A percentile compares a stretch with the other conserved stretches of the same genome.
Conservation (phyloP, 176 grass and related monocot genomes). For the Pontederia crassipes region DNA sequence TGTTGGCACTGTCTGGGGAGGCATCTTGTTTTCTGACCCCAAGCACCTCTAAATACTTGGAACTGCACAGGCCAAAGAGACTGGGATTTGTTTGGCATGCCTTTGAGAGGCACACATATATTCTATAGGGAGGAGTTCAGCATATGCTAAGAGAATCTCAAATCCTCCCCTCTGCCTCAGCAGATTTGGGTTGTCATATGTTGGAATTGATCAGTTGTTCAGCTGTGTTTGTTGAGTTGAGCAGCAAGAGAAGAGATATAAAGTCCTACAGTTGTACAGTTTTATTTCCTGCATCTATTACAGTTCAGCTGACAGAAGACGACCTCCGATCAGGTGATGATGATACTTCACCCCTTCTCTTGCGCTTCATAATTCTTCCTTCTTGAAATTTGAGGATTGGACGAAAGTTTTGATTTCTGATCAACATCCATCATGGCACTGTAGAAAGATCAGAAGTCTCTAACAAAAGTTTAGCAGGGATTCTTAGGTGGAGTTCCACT, state of each 20-base stretch:
- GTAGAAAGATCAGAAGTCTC: too few species aligned
- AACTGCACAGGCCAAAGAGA: slow-evolving; percentile 5
- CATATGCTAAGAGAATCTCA: background rate
- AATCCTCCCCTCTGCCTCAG: background rate
- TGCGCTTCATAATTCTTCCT: too few species aligned
- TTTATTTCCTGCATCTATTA: too few species aligned
- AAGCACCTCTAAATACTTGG: background rate
- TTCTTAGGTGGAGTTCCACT: too few species aligned
- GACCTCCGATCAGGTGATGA: too few species aligned
- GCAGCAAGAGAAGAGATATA: background rate
- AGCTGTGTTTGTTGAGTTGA: background rate
- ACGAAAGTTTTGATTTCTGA: too few species aligned
- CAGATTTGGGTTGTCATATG: background rate
- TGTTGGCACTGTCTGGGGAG: slow-evolving; percentile 5
- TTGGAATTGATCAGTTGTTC: background rate
- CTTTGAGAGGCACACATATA: slow-evolving; percentile 5
- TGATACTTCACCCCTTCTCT: too few species aligned
- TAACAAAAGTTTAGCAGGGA: too few species aligned
- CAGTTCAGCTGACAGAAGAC: too few species aligned
- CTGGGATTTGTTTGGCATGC: slow-evolving; percentile 11
- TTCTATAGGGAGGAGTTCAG: background rate
- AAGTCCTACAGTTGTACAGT: too few species aligned
- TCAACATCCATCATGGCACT: too few species aligned
- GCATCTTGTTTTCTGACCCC: slow-evolving; percentile 8
- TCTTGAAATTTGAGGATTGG: too few species aligned